Evolutionary conservation across 352 stramenopile species (phyloP), one percentile per base, ranked within the genome.

Genomic region (Pythium sp.): DNA sequence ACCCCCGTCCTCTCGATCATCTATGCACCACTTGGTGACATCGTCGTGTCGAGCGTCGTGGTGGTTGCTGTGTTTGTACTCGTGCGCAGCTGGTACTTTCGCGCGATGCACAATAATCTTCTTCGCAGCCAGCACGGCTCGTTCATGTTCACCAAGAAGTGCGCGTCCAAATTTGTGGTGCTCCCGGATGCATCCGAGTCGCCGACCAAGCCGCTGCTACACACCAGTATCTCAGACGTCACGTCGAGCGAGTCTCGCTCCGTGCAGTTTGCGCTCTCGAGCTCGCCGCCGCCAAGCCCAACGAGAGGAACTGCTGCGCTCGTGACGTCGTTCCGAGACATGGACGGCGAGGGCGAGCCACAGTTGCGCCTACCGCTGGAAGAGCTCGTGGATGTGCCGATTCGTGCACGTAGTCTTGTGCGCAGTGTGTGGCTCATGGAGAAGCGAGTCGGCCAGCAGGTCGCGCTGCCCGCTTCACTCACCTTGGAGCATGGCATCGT

Each of bases 401-500:
- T 80, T 22, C 74, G 71, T 22, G 71, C 74, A 15, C 63, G 72
- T 14, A 75, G 74, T n/a, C 63, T 81, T 58, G 74, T 78, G 55
- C 74, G 72, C 15, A 60, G 67, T 8, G 55, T 46, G 2, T 65
- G 73, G 32, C 34, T 68, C 38, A 72, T 80, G 24, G 71, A 80
- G 32, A 59, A 63, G 24, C 41, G 61, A 2, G 53, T 62, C 1
- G 67, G 55, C 2, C 51, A 60, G 64, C 68, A 79, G 72, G 74
- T 71, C 24, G 65, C 51, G 51, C 59, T 74, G 12, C 60, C 49
- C 9, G 54, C 68, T 14, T 60, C 67, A 26, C 38, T 79, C 28
- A 68, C 68, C 41, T 43, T 78, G 38, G 72, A 75, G 59, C 62
- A 75, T n/a, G 75, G 72, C 6, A 62, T 76, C 43, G 26, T 63